phyloP scores from a whole-genome alignment of 2,329 filamentous ascomycete genomes.

The Eutypella sp. region DNA sequence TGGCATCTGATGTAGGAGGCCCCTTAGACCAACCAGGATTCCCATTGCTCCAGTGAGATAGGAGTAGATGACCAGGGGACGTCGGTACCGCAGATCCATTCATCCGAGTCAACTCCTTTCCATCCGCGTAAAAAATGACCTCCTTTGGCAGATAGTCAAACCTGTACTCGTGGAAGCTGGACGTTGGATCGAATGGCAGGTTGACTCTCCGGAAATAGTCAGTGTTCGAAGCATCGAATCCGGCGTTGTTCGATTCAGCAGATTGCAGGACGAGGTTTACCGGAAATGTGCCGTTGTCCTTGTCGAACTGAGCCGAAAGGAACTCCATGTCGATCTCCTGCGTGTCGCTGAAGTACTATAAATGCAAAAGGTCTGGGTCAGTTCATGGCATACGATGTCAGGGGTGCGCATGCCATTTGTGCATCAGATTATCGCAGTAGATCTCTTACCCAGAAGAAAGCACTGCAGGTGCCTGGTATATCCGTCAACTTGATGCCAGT shows the following conservation, averaged over 20 bases:
- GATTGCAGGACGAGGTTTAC: slow-evolving; percentile 76
- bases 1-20: slow-evolving; percentile 58
- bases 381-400: background rate
- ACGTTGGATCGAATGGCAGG: slow-evolving; percentile 62
- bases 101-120: slow-evolving; percentile 51
- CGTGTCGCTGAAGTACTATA: slow-evolving; percentile 70
- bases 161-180: slow-evolving; percentile 70
- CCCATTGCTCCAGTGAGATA: slow-evolving; percentile 78
- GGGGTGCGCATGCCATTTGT: background rate
- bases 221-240: slow-evolving; percentile 59
- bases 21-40: slow-evolving; percentile 67
- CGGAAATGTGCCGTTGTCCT: slow-evolving; percentile 44
- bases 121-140: slow-evolving; percentile 68
- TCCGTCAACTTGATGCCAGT: slow-evolving; percentile 60
- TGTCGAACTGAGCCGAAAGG: slow-evolving; percentile 60
- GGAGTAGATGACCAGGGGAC: slow-evolving; percentile 58
- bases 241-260: slow-evolving; percentile 48
- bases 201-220: slow-evolving; percentile 51
- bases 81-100: slow-evolving; percentile 52
- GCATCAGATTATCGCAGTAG: background rate
- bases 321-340: slow-evolving; percentile 82
- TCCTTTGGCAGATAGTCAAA: slow-evolving; percentile 64
- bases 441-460: slow-evolving; percentile 70
- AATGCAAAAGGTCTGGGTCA: background rate
- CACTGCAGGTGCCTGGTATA: slow-evolving; percentile 64